Evolutionary conservation across 2,329 filamentous ascomycete genomes (phyloP), one percentile per base, ranked within the genome.

Genomic region (Penicillium sumatraense): DNA sequence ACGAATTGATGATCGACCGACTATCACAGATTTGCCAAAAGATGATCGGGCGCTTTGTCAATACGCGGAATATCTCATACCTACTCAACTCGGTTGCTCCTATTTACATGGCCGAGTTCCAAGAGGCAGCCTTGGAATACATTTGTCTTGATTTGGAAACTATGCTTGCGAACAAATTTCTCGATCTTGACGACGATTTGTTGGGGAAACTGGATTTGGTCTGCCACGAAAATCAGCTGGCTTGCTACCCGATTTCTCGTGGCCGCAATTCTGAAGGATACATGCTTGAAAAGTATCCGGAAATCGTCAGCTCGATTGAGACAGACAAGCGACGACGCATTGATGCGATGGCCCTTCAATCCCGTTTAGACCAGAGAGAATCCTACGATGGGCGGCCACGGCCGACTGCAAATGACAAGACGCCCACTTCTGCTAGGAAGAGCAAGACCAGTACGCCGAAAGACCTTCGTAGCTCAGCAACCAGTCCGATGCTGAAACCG

Each of bases 1-100:
- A 99, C 69, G 93, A 99, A 73, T 78, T 99, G 54, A 97, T 99
- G 93, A 83, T 99, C 44, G 92, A 97, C 70, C 84, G 93, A 6
- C 78, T 99, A 5, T 91, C 91, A 5, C 90, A 96, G 70, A 86
- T 96, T 24, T 98, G 95, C 71, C 95, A 99, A 71, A 86, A 85
- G 55, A 77, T 92, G 20, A 84, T 98, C 56, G 93, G 92, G 31
- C 85, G 85, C 47, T 96, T 95, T 74, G 86, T 92, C n/a, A 91
- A 86, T 46, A 89, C 86, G 5, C 88, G 93, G 23, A 99, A 96
- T 68, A 88, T 96, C 23, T 90, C 90, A 55, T 86, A 88, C 49
- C 80, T 98, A 14, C 81, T 99, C 10, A 96, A 96, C 68, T 89
- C 89, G 2, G 89, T 97, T 57, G 89, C 91, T 41, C 89, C 90